Evolutionary conservation across 1,139 yeast species (phyloP), one percentile per base, ranked within the genome.

Genomic region (Arxiozyma bovina): DNA sequence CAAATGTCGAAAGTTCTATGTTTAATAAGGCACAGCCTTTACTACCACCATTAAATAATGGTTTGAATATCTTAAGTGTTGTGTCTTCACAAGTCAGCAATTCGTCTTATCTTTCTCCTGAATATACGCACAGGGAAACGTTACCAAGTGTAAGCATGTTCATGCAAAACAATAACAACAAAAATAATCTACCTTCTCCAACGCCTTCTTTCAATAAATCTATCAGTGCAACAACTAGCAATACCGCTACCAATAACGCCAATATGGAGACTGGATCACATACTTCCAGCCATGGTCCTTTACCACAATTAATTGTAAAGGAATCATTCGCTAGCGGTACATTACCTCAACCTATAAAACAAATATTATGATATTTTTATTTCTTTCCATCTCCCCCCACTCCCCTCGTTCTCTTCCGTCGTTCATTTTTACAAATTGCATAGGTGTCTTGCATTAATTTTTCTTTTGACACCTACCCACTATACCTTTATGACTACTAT

Each of bases 341-440:
- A 38, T 53, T 65, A 48, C 69, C 70, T 9, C 67, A 64, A 53
- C 69, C 69, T 45, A 63, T 64, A 18, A 70, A 67, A 50, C 70
- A 69, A 45, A 53, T 62, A 52, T 58, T 63, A 56, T 46, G 54
- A 42, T 21, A 25, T 15, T 34, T 27, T 8, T 34, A 2, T 12
- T 34, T 34, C 8, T 15, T 34, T 34, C 6, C n/a, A 15, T 2
- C 12, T 15, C 12, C n/a, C 12, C 4, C 12, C n/a, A 15, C 40
- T 6, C n/a, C 12, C 17, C 6, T 12, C n/a, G n/a, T n/a, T 34
- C 4, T 34, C 40, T 34, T n/a, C n/a, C 2, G 3, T 15, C n/a
- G 6, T 15, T n/a, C 40, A 12, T 15, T 34, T 34, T 34, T 15
- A 15, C 40, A 34, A 2, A 34, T 15, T 34, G n/a, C 40, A 34